These are phyloP conservation scores for Neofusicoccum ribis DNA, from an alignment of 2,329 filamentous ascomycete species.

Conservation along the genomic window DNA sequence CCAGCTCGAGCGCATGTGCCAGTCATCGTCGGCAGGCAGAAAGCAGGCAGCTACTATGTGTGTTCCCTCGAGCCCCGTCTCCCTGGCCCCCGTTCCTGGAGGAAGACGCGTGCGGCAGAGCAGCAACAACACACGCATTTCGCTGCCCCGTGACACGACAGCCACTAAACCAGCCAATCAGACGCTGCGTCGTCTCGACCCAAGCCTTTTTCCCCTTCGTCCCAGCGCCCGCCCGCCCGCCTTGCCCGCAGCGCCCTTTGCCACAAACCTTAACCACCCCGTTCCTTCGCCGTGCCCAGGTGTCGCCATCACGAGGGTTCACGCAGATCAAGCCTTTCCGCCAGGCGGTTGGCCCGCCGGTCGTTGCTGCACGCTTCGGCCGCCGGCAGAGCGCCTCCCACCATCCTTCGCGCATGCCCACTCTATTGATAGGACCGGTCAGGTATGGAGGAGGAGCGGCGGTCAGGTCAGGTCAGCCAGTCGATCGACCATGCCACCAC, in stretches of 20 bases:
- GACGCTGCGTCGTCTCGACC: neutral
- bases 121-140: too few relatives aligned
- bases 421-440: neutral
- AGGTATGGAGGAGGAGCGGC: neutral
- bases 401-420: neutral
- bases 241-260: neutral
- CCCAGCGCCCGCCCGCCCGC: neutral
- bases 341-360: neutral
- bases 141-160: neutral
- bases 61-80: too few relatives aligned
- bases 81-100: too few relatives aligned
- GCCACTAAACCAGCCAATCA: neutral
- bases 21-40: neutral
- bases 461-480: neutral
- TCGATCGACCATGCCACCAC: neutral
- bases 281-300: neutral
- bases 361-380: neutral
- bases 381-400: neutral
- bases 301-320: neutral
- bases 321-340: neutral
- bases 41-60: neutral
- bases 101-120: too few relatives aligned
- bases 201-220: neutral
- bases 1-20: neutral
- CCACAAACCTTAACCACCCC: constrained; percentile 1